Conservation (phyloP, 2,329 filamentous ascomycete genomes). For the Colletotrichum eremochloae region DNA sequence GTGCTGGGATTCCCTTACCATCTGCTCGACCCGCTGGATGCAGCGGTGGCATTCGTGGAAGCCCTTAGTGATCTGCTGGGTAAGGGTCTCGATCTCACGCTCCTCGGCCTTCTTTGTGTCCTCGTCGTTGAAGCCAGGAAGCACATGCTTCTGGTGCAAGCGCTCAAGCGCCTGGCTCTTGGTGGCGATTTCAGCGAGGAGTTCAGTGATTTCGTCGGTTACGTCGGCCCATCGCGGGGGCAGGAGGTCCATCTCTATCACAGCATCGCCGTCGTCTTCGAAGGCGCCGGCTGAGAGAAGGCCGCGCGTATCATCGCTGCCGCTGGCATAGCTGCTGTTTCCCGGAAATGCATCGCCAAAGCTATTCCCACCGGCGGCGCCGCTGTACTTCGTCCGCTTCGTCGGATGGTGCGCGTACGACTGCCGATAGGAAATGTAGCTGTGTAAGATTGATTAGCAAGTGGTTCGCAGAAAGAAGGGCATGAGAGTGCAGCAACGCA, state of each 20-base stretch:
- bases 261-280: constrained; percentile 88
- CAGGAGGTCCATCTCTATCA: constrained; percentile 98
- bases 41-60: constrained; percentile 93
- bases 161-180: constrained; percentile 90
- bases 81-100: constrained; percentile 88
- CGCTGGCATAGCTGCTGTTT: constrained; percentile 55
- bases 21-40: constrained; percentile 87
- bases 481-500: constrained; percentile 60
- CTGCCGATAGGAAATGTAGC: constrained; percentile 99
- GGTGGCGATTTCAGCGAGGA: constrained; percentile 82
- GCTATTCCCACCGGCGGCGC: constrained; percentile 65
- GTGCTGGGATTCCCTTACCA: constrained; percentile 85
- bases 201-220: constrained; percentile 91
- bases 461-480: constrained; percentile 36
- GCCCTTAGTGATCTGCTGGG: constrained; percentile 87
- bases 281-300: constrained; percentile 86
- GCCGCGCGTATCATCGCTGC: constrained; percentile 73
- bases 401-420: constrained; percentile 96
- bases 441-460: constrained; percentile 57
- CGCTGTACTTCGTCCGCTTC: constrained; percentile 81
- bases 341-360: constrained; percentile 71
- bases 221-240: constrained; percentile 96
- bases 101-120: constrained; percentile 90
- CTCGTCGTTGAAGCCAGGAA: constrained; percentile 97
- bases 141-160: constrained; percentile 95